Base-by-base conservation (phyloP, 2,329 filamentous ascomycete genomes). In the Dryadomyces sulphureus region DNA sequence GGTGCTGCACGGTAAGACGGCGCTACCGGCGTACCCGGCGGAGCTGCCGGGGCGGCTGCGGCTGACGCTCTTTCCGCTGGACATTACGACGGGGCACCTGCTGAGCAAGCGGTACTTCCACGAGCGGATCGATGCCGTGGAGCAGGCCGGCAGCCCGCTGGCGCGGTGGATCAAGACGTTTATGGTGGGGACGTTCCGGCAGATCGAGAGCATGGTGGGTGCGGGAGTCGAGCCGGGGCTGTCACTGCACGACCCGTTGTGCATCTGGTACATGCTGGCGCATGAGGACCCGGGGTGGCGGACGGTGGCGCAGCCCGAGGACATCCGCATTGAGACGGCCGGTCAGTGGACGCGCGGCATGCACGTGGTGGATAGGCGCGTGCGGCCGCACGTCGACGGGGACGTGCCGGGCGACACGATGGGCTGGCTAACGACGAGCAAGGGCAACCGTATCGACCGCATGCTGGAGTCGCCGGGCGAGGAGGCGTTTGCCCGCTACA, bases 261-360 rank as follows among this genome's bases (percentile, higher is more conserved):
- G 79, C 46, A 69, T 90, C 32, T 90, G 83, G 82, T 89, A 89
- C 61, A 75, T 81, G 60, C 60, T 89, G 48, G 81, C 78, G 7
- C 67, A 64, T 50, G 72, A 69, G 50, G 66, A 78, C 48, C 67
- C 74, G 17, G 62, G 60, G 25, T 84, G 79, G 79, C 72, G 69
- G 60, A 59, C 67, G 16, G 68, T 73, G 1, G 61, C 66, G 14
- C 67, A 72, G 48, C 77, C 69, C 0, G 83, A 94, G 61, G 92
- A 98, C 60, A 81, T 98, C 47, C 75, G 92, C 19, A 70, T 98
- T 36, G 92, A 98, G 65, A 93, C 88, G 0, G 67, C 75, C 2
- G 92, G 90, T 2, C 92, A 96, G 66, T 98, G 92, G 92, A 94
- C 89, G 40, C 72, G 86, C 47, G 90, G 92, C 1, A 89, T 92